Percentiles rank a stretch among this genome's conserved stretches.
phyloP scores from a whole-genome alignment of 805 yeast genomes.

The Myxozyma mucilagina region DNA sequence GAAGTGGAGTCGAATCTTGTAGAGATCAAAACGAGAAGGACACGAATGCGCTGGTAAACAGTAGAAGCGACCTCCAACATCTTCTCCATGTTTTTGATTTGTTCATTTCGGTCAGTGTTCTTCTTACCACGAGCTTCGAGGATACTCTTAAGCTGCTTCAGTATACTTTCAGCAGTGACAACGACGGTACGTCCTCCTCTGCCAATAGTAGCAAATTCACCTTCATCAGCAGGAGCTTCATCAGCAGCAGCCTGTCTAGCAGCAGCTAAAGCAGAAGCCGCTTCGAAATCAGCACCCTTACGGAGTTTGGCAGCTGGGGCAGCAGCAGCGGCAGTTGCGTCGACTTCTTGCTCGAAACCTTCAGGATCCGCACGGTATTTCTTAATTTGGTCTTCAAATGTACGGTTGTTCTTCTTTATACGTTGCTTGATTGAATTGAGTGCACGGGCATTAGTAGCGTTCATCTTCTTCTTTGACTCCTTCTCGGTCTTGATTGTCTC shows the following conservation, averaged over 20 bases:
- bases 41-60: constrained; percentile 74
- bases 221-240: constrained; percentile 41
- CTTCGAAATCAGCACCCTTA: constrained; percentile 36
- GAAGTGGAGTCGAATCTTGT: constrained; percentile 76
- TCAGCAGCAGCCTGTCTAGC: constrained; percentile 41
- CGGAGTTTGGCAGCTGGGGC: constrained; percentile 19
- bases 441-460: constrained; percentile 80
- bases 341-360: constrained; percentile 57
- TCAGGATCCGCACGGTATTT: constrained; percentile 70
- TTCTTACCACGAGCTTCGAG: constrained; percentile 94
- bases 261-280: constrained; percentile 38
- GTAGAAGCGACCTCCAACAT: constrained; percentile 51
- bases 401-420: constrained; percentile 75
- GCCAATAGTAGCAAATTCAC: constrained; percentile 45
- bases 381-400: constrained; percentile 59
- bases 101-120: constrained; percentile 81
- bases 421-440: constrained; percentile 87
- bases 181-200: constrained; percentile 42
- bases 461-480: constrained; percentile 65
- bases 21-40: constrained; percentile 80
- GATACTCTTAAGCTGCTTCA: constrained; percentile 69
- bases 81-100: constrained; percentile 67
- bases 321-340: constrained; percentile 25
- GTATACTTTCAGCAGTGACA: constrained; percentile 53
- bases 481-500: constrained; percentile 56